Evolutionary conservation across 345 rosid genomes (phyloP).

Genomic region (Clarkia xantiana): DNA sequence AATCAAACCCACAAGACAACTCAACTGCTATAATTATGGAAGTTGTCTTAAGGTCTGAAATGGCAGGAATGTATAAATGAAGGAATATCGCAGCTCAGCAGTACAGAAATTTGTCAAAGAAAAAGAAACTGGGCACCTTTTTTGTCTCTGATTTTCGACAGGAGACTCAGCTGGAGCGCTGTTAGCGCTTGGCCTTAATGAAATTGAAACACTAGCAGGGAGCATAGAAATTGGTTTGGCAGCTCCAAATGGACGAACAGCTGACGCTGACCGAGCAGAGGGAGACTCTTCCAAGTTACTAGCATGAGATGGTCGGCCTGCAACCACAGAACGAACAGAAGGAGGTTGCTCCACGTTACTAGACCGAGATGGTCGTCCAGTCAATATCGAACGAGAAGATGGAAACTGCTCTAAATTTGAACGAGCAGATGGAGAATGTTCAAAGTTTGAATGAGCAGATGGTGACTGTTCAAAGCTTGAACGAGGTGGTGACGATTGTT

Average conservation of each 20-base stretch:
- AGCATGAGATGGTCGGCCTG: slow-evolving; percentile 25
- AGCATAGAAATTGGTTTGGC: slow-evolving; percentile 12
- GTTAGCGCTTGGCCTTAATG: slow-evolving; percentile 44
- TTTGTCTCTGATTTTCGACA: slow-evolving; percentile 28
- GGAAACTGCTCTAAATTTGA: neutral
- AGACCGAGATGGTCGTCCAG: slow-evolving; percentile 1
- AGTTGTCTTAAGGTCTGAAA: no score
- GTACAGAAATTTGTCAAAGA: neutral
- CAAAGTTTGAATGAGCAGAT: no score
- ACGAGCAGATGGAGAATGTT: neutral
- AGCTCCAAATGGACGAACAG: slow-evolving; percentile 23
- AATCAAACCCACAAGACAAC: no score
- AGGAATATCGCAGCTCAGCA: no score
- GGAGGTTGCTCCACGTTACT: slow-evolving; percentile 22
- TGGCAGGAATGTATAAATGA: no score
- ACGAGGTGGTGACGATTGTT: no score
- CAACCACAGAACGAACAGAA: slow-evolving; percentile 14
- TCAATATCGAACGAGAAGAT: neutral
- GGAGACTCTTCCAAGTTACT: slow-evolving; percentile 23
- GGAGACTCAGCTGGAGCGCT: slow-evolving; percentile 23
- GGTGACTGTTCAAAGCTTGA: neutral
- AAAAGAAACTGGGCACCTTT: slow-evolving; percentile 27
- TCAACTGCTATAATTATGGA: no score
- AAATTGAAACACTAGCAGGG: slow-evolving; percentile 39
- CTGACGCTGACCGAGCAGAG: slow-evolving; percentile 25